These are phyloP conservation scores for Kalmusia sp. DNA, from an alignment of 2,329 filamentous ascomycete genomes.

Conservation along the genomic window DNA sequence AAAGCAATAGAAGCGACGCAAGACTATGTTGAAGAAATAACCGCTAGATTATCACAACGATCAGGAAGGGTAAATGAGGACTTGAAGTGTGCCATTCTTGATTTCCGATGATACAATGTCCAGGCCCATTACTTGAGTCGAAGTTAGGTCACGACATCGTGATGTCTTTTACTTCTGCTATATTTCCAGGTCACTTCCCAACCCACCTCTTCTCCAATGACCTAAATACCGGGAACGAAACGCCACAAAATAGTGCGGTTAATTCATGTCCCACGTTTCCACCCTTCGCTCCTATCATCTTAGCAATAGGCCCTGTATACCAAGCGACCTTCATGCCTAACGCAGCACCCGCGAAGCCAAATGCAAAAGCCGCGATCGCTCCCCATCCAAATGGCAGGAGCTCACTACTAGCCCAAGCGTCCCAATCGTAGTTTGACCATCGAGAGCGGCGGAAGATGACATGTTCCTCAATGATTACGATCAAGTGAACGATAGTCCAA, in stretches of 20 bases:
- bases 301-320: constrained; percentile 43
- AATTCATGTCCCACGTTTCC: constrained; percentile 47
- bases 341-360: constrained; percentile 42
- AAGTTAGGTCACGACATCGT: too few relatives aligned
- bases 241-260: constrained; percentile 38
- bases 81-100: too few relatives aligned
- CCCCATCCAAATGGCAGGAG: constrained; percentile 45
- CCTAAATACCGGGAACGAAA: constrained; percentile 38
- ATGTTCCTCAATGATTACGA: constrained; percentile 44
- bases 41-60: too few relatives aligned
- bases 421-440: constrained; percentile 43
- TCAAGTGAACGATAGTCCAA: constrained; percentile 39
- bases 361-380: constrained; percentile 39
- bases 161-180: neutral
- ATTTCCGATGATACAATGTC: too few relatives aligned
- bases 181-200: constrained; percentile 22
- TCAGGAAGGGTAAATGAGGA: too few relatives aligned
- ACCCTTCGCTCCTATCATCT: constrained; percentile 37
- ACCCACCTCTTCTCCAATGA: constrained; percentile 38
- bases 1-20: too few relatives aligned
- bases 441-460: constrained; percentile 39
- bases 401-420: constrained; percentile 39
- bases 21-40: too few relatives aligned
- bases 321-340: constrained; percentile 45
- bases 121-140: too few relatives aligned